phyloP scores from a whole-genome alignment of 768 basidiomycete genomes.

The Phanerochaete carnosa region DNA sequence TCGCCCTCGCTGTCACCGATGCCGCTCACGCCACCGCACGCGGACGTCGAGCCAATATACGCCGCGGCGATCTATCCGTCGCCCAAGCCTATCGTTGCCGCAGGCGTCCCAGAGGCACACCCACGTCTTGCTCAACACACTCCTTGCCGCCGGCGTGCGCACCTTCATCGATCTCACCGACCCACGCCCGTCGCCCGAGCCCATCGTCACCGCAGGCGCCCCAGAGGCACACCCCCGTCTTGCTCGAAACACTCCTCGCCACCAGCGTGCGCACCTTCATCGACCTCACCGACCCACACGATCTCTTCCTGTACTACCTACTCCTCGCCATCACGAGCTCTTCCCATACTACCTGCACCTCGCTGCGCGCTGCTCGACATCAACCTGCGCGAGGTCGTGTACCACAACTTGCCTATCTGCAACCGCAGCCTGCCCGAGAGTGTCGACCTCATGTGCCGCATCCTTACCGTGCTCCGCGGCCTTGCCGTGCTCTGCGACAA shows the following conservation, averaged over 20 bases:
- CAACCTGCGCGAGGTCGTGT: slow-evolving; percentile 53
- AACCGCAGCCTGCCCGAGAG: slow-evolving; percentile 68
- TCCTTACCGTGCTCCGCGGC: slow-evolving; percentile 56
- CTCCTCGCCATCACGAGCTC: slow-evolving; percentile 47
- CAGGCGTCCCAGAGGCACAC: background rate
- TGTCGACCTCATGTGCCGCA: slow-evolving; percentile 51
- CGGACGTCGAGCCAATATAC: too few species aligned
- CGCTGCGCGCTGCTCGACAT: slow-evolving; percentile 57
- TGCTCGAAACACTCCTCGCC: slow-evolving; percentile 60
- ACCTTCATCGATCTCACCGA: slow-evolving; percentile 86
- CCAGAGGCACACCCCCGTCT: too few species aligned
- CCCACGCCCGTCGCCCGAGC: too few species aligned
- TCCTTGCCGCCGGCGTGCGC: too few species aligned
- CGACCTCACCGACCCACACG: slow-evolving; percentile 75
- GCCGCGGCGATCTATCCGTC: too few species aligned
- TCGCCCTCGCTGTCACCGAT: too few species aligned
- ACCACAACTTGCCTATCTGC: slow-evolving; percentile 76
- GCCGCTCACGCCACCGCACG: too few species aligned
- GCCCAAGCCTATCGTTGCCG: background rate
- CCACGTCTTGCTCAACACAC: slow-evolving; percentile 61
- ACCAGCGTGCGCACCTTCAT: slow-evolving; percentile 81
- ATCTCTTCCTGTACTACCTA: slow-evolving; percentile 65
- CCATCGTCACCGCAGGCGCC: too few species aligned
- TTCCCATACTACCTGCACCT: too few species aligned
- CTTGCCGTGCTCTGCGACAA: too few species aligned